Percentiles rank a stretch among this genome's conserved stretches.
These are phyloP conservation scores for Pisolithus microcarpus DNA, from an alignment of 768 basidiomycete species.

Conservation along the genomic window DNA sequence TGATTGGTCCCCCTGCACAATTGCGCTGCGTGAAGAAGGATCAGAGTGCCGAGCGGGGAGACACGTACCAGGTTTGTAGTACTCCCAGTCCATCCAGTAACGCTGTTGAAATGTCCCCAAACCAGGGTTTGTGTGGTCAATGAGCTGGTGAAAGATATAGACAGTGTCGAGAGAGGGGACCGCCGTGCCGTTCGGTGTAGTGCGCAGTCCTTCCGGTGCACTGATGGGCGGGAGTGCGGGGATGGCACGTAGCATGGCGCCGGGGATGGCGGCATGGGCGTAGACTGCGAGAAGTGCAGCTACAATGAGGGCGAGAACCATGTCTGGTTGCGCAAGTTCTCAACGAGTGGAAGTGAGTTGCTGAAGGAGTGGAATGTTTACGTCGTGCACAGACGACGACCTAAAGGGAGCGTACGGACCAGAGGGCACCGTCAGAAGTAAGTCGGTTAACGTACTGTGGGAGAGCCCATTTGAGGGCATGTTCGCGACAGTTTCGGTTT, in stretches of 20 bases:
- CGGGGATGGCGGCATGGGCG: conserved; percentile 14
- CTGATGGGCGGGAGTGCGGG: conserved; percentile 11
- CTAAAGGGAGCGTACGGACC: too few species aligned
- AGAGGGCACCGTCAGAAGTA: too few species aligned
- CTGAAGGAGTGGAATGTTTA: neutral
- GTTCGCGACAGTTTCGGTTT: too few species aligned
- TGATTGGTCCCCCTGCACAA: conserved; percentile 18
- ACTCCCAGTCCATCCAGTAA: conserved; percentile 65
- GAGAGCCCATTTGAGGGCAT: too few species aligned
- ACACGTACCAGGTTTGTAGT: conserved; percentile 43
- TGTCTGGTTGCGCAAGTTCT: neutral
- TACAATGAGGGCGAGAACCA: conserved; percentile 8
- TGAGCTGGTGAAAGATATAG: conserved; percentile 27
- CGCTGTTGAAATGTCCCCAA: conserved; percentile 73
- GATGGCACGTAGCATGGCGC: conserved; percentile 15
- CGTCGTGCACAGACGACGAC: neutral
- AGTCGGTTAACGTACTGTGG: too few species aligned
- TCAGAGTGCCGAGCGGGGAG: too few species aligned
- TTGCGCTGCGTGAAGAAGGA: neutral
- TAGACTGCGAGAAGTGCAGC: conserved; percentile 7
- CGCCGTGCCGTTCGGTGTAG: conserved; percentile 17
- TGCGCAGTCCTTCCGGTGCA: conserved; percentile 5
- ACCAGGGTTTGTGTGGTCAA: conserved; percentile 46
- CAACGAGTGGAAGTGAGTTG: neutral
- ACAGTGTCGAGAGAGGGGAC: conserved; percentile 21